Conservation (phyloP, 2,329 filamentous ascomycete species). For the Diplocarpon mali region DNA sequence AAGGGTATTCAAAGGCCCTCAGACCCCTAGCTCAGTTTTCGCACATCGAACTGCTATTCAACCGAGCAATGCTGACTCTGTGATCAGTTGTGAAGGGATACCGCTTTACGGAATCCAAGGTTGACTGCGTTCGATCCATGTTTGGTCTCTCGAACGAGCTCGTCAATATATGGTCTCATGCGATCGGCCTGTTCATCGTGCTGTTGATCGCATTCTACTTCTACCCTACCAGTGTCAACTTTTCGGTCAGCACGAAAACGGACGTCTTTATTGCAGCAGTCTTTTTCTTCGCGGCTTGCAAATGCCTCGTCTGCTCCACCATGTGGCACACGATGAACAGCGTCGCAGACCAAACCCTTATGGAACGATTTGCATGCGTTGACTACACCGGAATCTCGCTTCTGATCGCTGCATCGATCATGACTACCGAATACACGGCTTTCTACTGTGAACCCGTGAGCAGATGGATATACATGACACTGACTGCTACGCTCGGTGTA, state of each 20-base stretch:
- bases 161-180: slow-evolving; percentile 97
- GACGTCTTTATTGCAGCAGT: slow-evolving; percentile 85
- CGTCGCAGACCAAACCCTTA: slow-evolving; percentile 76
- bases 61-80: too few relatives aligned
- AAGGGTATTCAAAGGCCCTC: too few relatives aligned
- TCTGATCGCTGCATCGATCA: slow-evolving; percentile 88
- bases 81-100: slow-evolving; percentile 60
- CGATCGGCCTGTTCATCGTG: slow-evolving; percentile 78
- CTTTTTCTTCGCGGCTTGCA: slow-evolving; percentile 93
- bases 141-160: slow-evolving; percentile 84
- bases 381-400: slow-evolving; percentile 97
- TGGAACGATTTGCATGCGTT: slow-evolving; percentile 94
- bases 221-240: slow-evolving; percentile 81
- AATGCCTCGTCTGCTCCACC: slow-evolving; percentile 88
- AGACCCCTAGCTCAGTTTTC: too few relatives aligned
- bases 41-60: too few relatives aligned
- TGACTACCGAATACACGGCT: slow-evolving; percentile 96
- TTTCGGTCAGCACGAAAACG: slow-evolving; percentile 72
- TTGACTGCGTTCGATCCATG: slow-evolving; percentile 76
- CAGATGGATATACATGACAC: slow-evolving; percentile 73
- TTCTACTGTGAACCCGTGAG: slow-evolving; percentile 94
- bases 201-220: slow-evolving; percentile 89
- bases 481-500: slow-evolving; percentile 71
- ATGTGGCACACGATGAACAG: slow-evolving; percentile 99
- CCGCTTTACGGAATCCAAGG: slow-evolving; percentile 83